Evolutionary conservation across 2,329 filamentous ascomycete genomes (phyloP).

Genomic region (Neonectria hederae): DNA sequence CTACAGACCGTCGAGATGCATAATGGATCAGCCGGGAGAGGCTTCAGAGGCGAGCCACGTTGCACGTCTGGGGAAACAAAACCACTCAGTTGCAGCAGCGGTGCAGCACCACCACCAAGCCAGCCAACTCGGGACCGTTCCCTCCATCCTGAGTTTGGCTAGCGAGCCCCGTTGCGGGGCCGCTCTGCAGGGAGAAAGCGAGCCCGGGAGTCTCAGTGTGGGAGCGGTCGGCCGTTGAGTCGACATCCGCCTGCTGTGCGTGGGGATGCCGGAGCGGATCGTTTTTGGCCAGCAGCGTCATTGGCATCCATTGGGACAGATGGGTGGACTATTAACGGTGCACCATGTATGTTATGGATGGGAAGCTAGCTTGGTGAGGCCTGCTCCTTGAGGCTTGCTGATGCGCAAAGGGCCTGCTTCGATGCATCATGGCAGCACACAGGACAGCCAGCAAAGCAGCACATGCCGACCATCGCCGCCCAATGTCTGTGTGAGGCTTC

Average conservation of each 20-base stretch:
- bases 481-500: constrained; percentile 14
- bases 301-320: neutral
- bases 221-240: neutral
- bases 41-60: constrained; percentile 48
- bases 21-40: constrained; percentile 41
- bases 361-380: neutral
- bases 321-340: neutral
- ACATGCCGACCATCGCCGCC: constrained; percentile 10
- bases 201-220: neutral
- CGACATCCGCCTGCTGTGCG: neutral
- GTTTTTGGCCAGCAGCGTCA: neutral
- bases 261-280: neutral
- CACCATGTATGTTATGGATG: neutral
- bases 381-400: constrained; percentile 3
- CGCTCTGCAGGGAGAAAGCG: constrained; percentile 10
- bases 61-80: constrained; percentile 45
- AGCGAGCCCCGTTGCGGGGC: constrained; percentile 16
- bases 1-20: constrained; percentile 42
- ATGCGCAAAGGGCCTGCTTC: neutral
- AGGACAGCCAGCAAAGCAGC: constrained; percentile 1
- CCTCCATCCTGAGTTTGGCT: constrained; percentile 4
- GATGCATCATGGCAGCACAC: constrained; percentile 2
- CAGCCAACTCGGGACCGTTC: constrained; percentile 35
- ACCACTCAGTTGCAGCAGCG: constrained; percentile 42
- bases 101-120: constrained; percentile 10